A percentile compares a stretch with the other conserved stretches of the same genome.
phyloP scores from a whole-genome alignment of 805 yeast genomes.

The Suhomyces sp. region DNA sequence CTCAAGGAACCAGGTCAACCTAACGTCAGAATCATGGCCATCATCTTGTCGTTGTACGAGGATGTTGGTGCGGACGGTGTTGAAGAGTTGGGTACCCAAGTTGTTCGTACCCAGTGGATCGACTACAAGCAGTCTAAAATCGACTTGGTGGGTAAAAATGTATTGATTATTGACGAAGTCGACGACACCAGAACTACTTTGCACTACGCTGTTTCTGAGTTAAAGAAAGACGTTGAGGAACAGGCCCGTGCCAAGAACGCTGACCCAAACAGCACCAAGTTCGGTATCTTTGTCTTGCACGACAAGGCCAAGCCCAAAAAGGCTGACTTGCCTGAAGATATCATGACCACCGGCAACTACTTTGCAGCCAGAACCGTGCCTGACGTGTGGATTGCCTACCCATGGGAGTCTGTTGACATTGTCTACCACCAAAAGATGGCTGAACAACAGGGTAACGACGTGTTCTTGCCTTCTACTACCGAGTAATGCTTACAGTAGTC shows the following conservation, averaged over 20 bases:
- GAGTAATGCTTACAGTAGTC: slow-evolving; percentile 3
- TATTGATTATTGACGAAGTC: slow-evolving; percentile 77
- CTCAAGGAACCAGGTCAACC: slow-evolving; percentile 84
- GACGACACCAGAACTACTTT: slow-evolving; percentile 85
- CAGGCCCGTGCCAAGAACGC: slow-evolving; percentile 55
- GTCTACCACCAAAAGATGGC: slow-evolving; percentile 71
- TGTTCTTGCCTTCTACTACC: slow-evolving; percentile 37
- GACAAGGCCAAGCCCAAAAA: slow-evolving; percentile 71
- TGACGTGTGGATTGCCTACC: slow-evolving; percentile 82
- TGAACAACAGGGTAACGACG: slow-evolving; percentile 71
- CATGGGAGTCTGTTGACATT: slow-evolving; percentile 81
- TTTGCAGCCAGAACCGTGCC: slow-evolving; percentile 74
- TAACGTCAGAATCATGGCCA: slow-evolving; percentile 91
- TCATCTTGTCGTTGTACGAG: slow-evolving; percentile 88
- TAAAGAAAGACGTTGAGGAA: slow-evolving; percentile 64
- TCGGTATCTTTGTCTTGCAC: slow-evolving; percentile 75
- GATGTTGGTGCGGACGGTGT: slow-evolving; percentile 46
- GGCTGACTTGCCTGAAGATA: slow-evolving; percentile 66
- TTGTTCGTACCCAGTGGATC: slow-evolving; percentile 80
- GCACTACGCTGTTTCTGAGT: slow-evolving; percentile 73
- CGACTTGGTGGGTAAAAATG: slow-evolving; percentile 64
- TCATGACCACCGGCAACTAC: slow-evolving; percentile 58
- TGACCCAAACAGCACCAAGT: slow-evolving; percentile 51
- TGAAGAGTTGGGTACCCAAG: slow-evolving; percentile 59
- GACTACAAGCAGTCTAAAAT: slow-evolving; percentile 65